Evolutionary conservation across 352 stramenopile genomes (phyloP).

Genomic region (Phytophthora hibernalis): DNA sequence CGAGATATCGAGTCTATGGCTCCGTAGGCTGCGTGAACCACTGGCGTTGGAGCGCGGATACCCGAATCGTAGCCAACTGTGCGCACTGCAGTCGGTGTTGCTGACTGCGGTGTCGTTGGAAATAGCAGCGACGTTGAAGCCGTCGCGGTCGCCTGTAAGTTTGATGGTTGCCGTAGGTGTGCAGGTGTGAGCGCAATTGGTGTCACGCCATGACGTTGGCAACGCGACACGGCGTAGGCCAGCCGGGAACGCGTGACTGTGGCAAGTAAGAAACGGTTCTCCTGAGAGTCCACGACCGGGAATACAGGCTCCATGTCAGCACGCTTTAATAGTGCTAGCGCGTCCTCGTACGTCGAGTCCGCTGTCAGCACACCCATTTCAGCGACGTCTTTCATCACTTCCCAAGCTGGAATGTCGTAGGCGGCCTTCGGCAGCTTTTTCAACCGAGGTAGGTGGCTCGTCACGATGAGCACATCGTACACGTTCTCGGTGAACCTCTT

Average conservation of each 20-base stretch:
- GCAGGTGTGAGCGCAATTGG: slow-evolving; percentile 25
- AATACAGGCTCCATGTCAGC: slow-evolving; percentile 70
- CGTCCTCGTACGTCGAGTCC: slow-evolving; percentile 77
- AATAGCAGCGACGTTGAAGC: slow-evolving; percentile 43
- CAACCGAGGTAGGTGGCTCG: slow-evolving; percentile 76
- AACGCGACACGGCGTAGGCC: slow-evolving; percentile 63
- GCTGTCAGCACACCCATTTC: slow-evolving; percentile 70
- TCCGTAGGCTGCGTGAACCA: slow-evolving; percentile 30
- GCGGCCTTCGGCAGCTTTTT: slow-evolving; percentile 85
- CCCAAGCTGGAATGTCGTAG: slow-evolving; percentile 85
- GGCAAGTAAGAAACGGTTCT: slow-evolving; percentile 68
- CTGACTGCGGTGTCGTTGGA: slow-evolving; percentile 26
- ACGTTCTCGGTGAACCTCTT: slow-evolving; percentile 92
- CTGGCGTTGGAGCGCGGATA: slow-evolving; percentile 16
- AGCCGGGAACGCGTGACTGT: slow-evolving; percentile 72
- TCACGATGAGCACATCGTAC: slow-evolving; percentile 91
- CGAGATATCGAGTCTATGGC: slow-evolving; percentile 25
- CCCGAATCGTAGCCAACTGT: slow-evolving; percentile 16
- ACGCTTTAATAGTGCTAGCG: slow-evolving; percentile 50
- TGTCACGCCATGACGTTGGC: slow-evolving; percentile 37
- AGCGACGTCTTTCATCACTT: slow-evolving; percentile 84
- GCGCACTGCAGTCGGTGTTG: slow-evolving; percentile 22
- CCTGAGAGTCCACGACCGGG: slow-evolving; percentile 73
- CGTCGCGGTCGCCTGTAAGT: slow-evolving; percentile 8
- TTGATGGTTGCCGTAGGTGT: slow-evolving; percentile 14